These are phyloP conservation scores for Cladosporium sp. DNA, from an alignment of 2,329 filamentous ascomycete genomes.

Conservation along the genomic window DNA sequence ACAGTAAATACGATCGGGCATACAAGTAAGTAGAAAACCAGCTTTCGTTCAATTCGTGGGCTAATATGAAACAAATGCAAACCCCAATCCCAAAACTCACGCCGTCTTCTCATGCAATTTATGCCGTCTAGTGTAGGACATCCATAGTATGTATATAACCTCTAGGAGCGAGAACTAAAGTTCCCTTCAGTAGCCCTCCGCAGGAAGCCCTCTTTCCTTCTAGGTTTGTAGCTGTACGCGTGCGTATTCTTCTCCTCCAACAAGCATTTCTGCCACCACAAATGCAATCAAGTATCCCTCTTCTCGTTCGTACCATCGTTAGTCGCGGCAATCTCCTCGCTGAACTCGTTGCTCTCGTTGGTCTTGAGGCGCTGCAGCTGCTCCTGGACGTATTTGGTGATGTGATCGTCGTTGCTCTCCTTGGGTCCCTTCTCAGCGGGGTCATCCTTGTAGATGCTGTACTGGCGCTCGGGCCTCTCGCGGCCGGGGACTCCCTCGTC, in stretches of 20 bases:
- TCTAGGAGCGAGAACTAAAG: not conserved
- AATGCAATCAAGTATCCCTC: not conserved
- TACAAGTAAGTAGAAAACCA: not conserved
- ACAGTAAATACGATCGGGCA: too few relatives aligned
- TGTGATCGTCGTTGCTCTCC: slow-evolving; percentile 55
- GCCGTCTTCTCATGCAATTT: not conserved
- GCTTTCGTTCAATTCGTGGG: not conserved
- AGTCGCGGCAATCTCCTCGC: slow-evolving; percentile 62
- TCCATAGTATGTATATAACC: not conserved
- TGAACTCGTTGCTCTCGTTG: slow-evolving; percentile 54
- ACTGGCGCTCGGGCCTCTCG: slow-evolving; percentile 38
- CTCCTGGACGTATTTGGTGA: slow-evolving; percentile 78
- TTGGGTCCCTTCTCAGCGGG: slow-evolving; percentile 42
- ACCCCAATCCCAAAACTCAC: not conserved
- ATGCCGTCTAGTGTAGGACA: not conserved
- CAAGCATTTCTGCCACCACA: too few relatives aligned
- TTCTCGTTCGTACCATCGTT: slow-evolving; percentile 31
- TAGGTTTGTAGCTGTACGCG: not conserved
- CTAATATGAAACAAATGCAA: not conserved
- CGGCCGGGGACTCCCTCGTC: slow-evolving; percentile 22
- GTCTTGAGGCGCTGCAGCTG: slow-evolving; percentile 74
- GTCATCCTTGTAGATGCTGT: slow-evolving; percentile 55
- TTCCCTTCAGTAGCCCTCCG: not conserved
- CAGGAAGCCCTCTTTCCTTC: not conserved
- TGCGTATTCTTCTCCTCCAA: not conserved